Base-by-base conservation (phyloP, 1,139 yeast species). In the Candida sp. region DNA sequence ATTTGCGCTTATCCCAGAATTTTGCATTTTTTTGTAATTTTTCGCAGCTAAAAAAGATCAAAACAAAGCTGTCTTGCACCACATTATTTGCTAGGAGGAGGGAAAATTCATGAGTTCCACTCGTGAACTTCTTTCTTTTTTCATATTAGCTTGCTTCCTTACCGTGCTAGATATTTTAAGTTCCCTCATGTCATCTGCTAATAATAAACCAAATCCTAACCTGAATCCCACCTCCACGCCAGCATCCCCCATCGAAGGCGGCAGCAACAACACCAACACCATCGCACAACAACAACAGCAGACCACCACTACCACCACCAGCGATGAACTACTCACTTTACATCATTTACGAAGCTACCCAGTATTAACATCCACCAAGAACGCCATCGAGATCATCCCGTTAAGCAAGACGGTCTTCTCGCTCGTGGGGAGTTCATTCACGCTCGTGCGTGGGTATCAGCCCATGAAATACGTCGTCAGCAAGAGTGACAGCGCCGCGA, bases 401-500 rank as follows among this genome's bases (percentile, higher is more conserved):
- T 58, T 56, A 23, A 54, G 63, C 26, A 59, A 57, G 38, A 40
- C 51, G 9, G 46, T 58, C 2, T 57, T 52, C 17, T 48, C 53
- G 12, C 33, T 57, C 8, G 53, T 48, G 31, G 30, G 40, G 12
- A 40, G 17, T 28, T 49, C 63, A 1, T 54, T 63, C 23, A 49
- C 51, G 25, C 43, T 57, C 23, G 53, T 63, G 9, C 63, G 70
- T 50, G 52, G 54, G 7, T 58, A 61, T 23, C 70, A 67, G 45
- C 74, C 74, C 3, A 40, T 68, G 47, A 69, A 67, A 50, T 47
- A 55, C 37, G 55, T 68, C 9, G 54, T 66, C 49, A 67, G 66
- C 37, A 59, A 59, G 11, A 59, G 71, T 39, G 78, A 74, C 52
- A 49, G 34, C 7, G 58, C 68, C 49, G 67, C 73, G 3, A 77